phyloP scores from a whole-genome alignment of 768 basidiomycete genomes.

The Mycena latifolia region DNA sequence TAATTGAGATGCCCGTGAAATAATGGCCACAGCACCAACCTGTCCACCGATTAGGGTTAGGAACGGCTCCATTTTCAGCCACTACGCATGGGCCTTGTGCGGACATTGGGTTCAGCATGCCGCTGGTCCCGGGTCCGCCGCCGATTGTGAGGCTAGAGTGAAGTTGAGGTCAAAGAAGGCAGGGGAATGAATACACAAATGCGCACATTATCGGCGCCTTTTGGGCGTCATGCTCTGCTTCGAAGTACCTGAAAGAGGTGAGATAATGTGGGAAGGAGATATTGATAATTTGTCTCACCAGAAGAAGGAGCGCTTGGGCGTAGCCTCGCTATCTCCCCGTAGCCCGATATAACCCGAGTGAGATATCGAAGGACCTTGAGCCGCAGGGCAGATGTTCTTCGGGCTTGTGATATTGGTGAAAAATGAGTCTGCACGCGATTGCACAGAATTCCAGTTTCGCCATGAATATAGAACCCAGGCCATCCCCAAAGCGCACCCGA shows the following conservation, averaged over 20 bases:
- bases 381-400: constrained; percentile 21
- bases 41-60: constrained; percentile 29
- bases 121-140: constrained; percentile 29
- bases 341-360: constrained; percentile 30
- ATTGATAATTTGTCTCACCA: background rate
- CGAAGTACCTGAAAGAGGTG: constrained; percentile 15
- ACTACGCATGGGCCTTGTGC: constrained; percentile 18
- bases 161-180: background rate
- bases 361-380: constrained; percentile 10
- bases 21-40: constrained; percentile 2
- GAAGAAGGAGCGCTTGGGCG: too few species aligned
- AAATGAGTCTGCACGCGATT: background rate
- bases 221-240: constrained; percentile 23
- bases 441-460: background rate
- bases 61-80: constrained; percentile 8
- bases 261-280: background rate
- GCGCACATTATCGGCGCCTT: too few species aligned
- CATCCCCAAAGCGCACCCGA: too few species aligned
- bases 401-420: constrained; percentile 12
- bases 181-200: constrained; percentile 11
- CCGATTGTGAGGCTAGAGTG: constrained; percentile 19
- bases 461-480: constrained; percentile 3
- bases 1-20: background rate
- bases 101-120: constrained; percentile 20
- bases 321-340: constrained; percentile 22